Percentiles rank a stretch among this genome's conserved stretches.
These are phyloP conservation scores for Brassica balearica DNA, from an alignment of 441 rosid genomes.

Conservation along the genomic window DNA sequence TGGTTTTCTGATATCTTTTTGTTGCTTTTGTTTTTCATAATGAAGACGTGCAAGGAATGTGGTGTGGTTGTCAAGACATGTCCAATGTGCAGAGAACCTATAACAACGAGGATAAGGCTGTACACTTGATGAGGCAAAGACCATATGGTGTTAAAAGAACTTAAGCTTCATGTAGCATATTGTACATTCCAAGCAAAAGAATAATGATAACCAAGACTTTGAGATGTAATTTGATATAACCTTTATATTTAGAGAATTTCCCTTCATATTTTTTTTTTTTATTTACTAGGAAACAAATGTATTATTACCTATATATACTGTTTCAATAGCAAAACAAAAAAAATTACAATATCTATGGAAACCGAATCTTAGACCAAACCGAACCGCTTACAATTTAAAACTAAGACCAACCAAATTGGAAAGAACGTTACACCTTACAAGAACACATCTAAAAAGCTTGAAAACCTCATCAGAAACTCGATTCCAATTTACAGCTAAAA, in stretches of 20 bases:
- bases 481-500: slow-evolving; percentile 18
- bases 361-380: too few relatives aligned
- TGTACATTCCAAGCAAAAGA: background rate
- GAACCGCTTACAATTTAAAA: too few relatives aligned
- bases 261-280: too few relatives aligned
- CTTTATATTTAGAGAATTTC: too few relatives aligned
- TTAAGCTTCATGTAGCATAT: background rate
- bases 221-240: background rate
- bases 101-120: slow-evolving; percentile 75
- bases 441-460: too few relatives aligned
- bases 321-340: too few relatives aligned
- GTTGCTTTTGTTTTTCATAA: background rate
- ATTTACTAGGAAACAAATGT: too few relatives aligned
- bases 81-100: slow-evolving; percentile 77
- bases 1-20: slow-evolving; percentile 1
- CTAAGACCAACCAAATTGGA: too few relatives aligned
- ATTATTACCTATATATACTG: too few relatives aligned
- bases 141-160: slow-evolving; percentile 2
- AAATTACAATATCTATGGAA: too few relatives aligned
- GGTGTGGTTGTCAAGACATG: slow-evolving; percentile 59
- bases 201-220: background rate
- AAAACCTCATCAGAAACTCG: too few relatives aligned
- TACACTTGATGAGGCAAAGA: slow-evolving; percentile 49
- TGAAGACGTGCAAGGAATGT: slow-evolving; percentile 95
- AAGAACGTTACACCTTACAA: too few relatives aligned